These are phyloP conservation scores for Pueraria montana DNA, from an alignment of 306 rosid species.

Conservation along the genomic window DNA sequence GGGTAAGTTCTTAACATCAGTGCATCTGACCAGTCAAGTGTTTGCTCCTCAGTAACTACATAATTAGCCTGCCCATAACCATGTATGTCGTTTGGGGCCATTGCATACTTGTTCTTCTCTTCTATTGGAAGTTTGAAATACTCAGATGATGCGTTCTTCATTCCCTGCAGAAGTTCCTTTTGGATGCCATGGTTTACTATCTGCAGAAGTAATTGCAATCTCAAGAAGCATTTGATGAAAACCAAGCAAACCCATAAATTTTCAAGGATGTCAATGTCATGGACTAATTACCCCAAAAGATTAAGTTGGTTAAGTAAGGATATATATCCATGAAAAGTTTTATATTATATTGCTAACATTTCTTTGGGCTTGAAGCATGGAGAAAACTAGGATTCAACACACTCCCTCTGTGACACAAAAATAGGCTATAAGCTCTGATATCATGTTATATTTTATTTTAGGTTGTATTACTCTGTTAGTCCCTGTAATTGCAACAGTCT, in stretches of 20 bases:
- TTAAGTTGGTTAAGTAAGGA: background rate
- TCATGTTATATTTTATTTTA: too few species aligned
- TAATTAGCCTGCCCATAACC: slow-evolving; percentile 58
- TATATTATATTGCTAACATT: too few species aligned
- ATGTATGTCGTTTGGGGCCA: slow-evolving; percentile 40
- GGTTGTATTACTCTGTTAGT: too few species aligned
- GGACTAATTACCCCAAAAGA: background rate
- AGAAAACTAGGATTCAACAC: too few species aligned
- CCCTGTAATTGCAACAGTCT: too few species aligned
- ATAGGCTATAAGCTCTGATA: too few species aligned
- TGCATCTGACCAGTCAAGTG: slow-evolving; percentile 53
- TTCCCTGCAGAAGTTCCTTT: slow-evolving; percentile 45
- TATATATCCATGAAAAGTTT: too few species aligned
- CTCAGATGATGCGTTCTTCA: slow-evolving; percentile 45
- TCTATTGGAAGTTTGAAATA: slow-evolving; percentile 60
- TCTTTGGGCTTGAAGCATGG: too few species aligned
- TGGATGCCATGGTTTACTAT: slow-evolving; percentile 56
- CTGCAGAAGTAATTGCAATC: slow-evolving; percentile 32
- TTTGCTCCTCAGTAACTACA: slow-evolving; percentile 54
- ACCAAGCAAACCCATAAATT: too few species aligned
- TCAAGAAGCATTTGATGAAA: background rate
- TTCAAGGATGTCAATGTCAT: background rate
- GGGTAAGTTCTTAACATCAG: slow-evolving; percentile 44
- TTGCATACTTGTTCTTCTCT: slow-evolving; percentile 57
- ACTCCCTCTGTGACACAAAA: too few species aligned